Evolutionary conservation across 441 rosid genomes (phyloP).

Genomic region (Populus trichocarpa): DNA sequence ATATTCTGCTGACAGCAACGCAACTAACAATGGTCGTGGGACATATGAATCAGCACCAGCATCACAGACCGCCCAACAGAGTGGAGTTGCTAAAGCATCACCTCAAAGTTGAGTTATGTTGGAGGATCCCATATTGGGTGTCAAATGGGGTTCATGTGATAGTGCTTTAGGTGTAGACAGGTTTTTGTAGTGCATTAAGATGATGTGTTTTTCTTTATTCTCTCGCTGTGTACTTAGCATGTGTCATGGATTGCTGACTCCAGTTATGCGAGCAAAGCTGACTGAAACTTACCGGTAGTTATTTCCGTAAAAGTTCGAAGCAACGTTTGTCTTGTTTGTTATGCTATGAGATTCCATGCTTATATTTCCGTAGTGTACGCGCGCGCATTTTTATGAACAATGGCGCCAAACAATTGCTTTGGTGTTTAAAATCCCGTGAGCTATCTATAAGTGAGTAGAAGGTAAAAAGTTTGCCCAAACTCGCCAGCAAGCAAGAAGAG

Average conservation of each 20-base stretch:
- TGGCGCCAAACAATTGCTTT: no score
- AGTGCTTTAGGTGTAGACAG: neutral
- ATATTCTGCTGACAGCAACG: slow-evolving; percentile 53
- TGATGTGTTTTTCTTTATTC: neutral
- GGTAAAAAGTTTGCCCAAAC: no score
- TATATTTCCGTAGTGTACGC: no score
- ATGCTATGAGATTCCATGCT: neutral
- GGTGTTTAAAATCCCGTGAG: no score
- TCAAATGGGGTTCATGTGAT: neutral
- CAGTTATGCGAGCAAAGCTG: neutral
- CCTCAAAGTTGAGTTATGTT: slow-evolving; percentile 46
- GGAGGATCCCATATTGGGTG: neutral
- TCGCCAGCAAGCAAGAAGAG: no score
- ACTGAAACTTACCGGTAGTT: neutral
- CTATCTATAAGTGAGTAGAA: no score
- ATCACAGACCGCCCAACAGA: slow-evolving; percentile 51
- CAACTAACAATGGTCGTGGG: slow-evolving; percentile 22
- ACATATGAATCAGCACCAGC: slow-evolving; percentile 42
- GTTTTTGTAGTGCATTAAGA: neutral
- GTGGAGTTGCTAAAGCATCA: slow-evolving; percentile 65
- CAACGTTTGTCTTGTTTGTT: neutral
- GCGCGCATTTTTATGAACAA: no score
- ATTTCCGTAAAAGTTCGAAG: neutral
- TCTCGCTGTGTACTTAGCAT: neutral
- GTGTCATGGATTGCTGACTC: neutral